A percentile compares a stretch with the other conserved stretches of the same genome.
phyloP scores from a whole-genome alignment of 2,329 filamentous ascomycete genomes.

The Botrytis byssoidea region DNA sequence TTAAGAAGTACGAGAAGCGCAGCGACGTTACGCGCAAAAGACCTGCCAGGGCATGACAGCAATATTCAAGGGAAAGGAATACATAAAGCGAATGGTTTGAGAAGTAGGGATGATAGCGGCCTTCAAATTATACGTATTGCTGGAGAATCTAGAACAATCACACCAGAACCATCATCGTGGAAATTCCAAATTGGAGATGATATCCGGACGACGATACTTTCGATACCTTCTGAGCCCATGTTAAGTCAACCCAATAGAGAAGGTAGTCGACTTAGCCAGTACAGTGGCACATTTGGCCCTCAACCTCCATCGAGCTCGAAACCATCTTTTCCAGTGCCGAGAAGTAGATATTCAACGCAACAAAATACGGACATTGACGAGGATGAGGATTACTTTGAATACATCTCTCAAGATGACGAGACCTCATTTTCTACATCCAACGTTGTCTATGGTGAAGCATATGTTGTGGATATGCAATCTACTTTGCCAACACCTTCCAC shows the following conservation, averaged over 20 bases:
- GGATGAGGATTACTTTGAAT: constrained; percentile 24
- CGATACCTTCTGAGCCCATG: constrained; percentile 23
- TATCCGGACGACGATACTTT: constrained; percentile 29
- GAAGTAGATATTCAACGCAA: constrained; percentile 10
- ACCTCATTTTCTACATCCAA: constrained; percentile 22
- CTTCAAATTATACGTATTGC: constrained; percentile 8
- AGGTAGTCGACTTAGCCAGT: neutral
- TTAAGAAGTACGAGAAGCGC: constrained; percentile 9
- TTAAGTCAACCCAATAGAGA: neutral
- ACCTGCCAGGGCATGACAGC: neutral
- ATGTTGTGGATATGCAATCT: constrained; percentile 35
- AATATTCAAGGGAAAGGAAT: neutral
- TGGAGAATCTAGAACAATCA: constrained; percentile 9
- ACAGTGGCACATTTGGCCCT: constrained; percentile 20
- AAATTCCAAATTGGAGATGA: constrained; percentile 21
- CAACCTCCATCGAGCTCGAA: neutral
- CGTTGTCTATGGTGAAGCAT: constrained; percentile 36
- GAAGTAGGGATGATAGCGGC: neutral
- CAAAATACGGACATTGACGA: constrained; percentile 11
- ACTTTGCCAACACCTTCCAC: constrained; percentile 20
- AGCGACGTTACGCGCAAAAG: neutral
- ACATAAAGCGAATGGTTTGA: neutral
- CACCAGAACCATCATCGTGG: neutral
- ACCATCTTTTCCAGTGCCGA: neutral
- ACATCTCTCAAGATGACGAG: constrained; percentile 21